Evolutionary conservation across 768 basidiomycete genomes (phyloP).

Genomic region (Fomitopsis serialis): DNA sequence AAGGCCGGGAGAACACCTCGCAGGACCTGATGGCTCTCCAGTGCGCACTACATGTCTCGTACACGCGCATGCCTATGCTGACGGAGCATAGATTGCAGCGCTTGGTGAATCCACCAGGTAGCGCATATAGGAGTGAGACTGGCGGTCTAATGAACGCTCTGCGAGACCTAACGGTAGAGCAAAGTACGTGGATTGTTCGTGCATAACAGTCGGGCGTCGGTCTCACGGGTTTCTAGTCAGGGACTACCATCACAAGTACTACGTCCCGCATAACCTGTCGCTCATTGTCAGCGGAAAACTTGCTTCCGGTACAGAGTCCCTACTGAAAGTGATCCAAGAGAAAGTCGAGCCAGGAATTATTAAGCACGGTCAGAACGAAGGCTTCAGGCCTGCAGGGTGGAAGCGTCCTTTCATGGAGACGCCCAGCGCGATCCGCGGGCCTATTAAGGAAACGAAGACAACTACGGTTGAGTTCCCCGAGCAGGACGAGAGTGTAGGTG

Average conservation of each 20-base stretch:
- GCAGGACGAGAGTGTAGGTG: constrained; percentile 92
- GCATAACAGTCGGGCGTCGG: not conserved
- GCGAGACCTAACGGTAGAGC: constrained; percentile 76
- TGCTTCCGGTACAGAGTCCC: constrained; percentile 64
- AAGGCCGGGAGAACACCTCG: constrained; percentile 90
- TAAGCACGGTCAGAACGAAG: constrained; percentile 65
- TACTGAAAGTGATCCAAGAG: constrained; percentile 78
- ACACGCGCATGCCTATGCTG: not conserved
- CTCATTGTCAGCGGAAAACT: constrained; percentile 88
- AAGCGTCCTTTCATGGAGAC: constrained; percentile 94
- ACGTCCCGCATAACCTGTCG: constrained; percentile 90
- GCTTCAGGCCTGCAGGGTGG: constrained; percentile 75
- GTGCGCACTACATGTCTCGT: constrained; percentile 35
- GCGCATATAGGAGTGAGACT: constrained; percentile 93
- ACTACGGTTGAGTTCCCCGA: constrained; percentile 90
- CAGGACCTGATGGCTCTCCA: constrained; percentile 85
- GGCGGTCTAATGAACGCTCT: constrained; percentile 94
- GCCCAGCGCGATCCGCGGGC: constrained; percentile 54
- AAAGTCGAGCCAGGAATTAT: constrained; percentile 81
- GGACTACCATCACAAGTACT: constrained; percentile 82
- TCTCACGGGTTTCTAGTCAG: constrained; percentile 54
- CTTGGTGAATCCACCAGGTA: constrained; percentile 71
- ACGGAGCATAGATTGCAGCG: constrained; percentile 58
- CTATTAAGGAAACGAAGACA: constrained; percentile 46
- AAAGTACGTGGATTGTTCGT: constrained; percentile 51